Evolutionary conservation across 345 rosid genomes (phyloP).

Genomic region (Firmiana major): DNA sequence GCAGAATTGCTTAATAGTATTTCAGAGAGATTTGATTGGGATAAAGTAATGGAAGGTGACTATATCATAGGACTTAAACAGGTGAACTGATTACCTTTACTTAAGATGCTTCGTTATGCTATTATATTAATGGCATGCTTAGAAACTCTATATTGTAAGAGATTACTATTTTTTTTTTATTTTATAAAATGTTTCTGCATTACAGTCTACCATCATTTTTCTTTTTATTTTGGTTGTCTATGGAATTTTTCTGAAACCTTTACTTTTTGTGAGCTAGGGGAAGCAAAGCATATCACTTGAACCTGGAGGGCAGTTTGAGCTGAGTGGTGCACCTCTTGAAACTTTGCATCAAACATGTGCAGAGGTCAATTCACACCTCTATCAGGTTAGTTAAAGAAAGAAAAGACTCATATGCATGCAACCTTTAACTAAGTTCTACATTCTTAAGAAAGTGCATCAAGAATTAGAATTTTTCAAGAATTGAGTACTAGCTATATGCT

Average conservation of each 20-base stretch:
- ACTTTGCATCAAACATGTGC: constrained; percentile 98
- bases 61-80: constrained; percentile 88
- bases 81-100: constrained; percentile 36
- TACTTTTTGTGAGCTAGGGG: constrained; percentile 53
- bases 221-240: background rate
- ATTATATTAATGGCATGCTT: background rate
- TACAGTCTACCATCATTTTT: background rate
- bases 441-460: background rate
- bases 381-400: constrained; percentile 58
- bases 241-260: background rate
- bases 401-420: background rate
- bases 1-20: constrained; percentile 85
- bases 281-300: constrained; percentile 96
- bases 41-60: constrained; percentile 84
- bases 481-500: background rate
- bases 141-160: background rate
- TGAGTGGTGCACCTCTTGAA: constrained; percentile 98
- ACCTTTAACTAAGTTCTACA: background rate
- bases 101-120: constrained; percentile 4
- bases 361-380: constrained; percentile 97
- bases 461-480: background rate
- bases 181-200: background rate
- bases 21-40: constrained; percentile 99
- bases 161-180: background rate
- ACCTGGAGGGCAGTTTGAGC: constrained; percentile 99